Evolutionary conservation across 2,329 filamentous ascomycete genomes (phyloP), one percentile per base, ranked within the genome.

Genomic region (Colletotrichum godetiae): DNA sequence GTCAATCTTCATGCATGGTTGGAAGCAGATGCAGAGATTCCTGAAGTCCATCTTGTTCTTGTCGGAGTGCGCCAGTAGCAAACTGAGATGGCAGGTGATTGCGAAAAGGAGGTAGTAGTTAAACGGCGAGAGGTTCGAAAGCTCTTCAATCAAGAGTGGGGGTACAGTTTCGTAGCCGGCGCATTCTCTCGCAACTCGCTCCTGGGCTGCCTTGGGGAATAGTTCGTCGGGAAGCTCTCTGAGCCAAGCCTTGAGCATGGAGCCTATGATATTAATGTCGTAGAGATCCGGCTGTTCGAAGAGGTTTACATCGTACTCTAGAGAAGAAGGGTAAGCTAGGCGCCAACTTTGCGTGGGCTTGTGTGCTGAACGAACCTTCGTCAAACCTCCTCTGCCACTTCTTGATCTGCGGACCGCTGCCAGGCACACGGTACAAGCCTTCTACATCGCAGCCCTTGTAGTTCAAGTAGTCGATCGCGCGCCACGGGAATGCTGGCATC

Each of bases 1-100:
- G 79, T 98, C 96, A 72, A 98, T 97, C 84, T 96, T 97, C 90
- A 98, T 95, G 82, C 95, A 97, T 4, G 96, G 96, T 82, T 98
- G 95, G 83, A 98, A 98, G 85, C 96, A 98, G 78, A 98, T 97
- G 84, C 95, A 97, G 29, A 98, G 87, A 76, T 98, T 98, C 80
- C 94, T 92, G 81, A 96, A 98, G 80, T 97, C 95, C 96, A 98
- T 98, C 86, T 97, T 98, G 89, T 98, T 98, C 86, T 96, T 95
- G 76, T 97, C 94, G 29, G 95, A 93, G 82, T 97, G 96, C 1
- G 94, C 95, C 77, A 98, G 92, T 11, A 98, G 89, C 31, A 98
- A 89, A 78, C 95, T 98, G 61, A 98, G 91, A 79, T 98, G 96
- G 83, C 96, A 98, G 42, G 96, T 98, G 78, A 98, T 98, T 78